Conservation (phyloP, 768 basidiomycete species). For the Lactarius psammicola region DNA sequence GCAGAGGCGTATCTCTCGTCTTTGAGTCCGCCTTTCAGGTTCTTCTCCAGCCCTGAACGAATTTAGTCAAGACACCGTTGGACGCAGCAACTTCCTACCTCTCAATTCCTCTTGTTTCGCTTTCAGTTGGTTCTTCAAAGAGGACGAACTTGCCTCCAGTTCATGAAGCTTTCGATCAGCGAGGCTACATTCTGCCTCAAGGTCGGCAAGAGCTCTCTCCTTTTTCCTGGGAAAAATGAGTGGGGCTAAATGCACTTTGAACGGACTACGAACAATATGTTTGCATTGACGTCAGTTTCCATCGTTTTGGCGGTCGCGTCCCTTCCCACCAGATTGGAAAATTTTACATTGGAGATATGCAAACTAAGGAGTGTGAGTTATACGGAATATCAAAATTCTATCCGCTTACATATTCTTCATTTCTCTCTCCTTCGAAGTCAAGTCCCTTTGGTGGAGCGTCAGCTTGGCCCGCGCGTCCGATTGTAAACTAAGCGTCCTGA, state of each 20-base stretch:
- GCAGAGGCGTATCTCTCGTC: conserved; percentile 22
- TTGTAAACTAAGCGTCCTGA: conserved; percentile 69
- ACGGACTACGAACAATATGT: conserved; percentile 48
- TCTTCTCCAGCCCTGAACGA: conserved; percentile 48
- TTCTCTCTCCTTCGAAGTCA: conserved; percentile 62
- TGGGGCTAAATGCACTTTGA: neutral
- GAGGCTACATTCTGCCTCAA: conserved; percentile 42
- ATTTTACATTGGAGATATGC: conserved; percentile 57
- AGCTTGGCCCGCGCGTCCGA: conserved; percentile 79
- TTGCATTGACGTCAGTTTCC: conserved; percentile 66
- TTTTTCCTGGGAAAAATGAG: conserved; percentile 50
- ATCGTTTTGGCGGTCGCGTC: conserved; percentile 62
- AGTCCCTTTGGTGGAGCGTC: conserved; percentile 67
- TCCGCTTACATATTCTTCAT: conserved; percentile 62
- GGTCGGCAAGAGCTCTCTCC: conserved; percentile 56
- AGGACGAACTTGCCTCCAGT: conserved; percentile 59
- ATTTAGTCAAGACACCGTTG: neutral
- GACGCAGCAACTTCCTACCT: conserved; percentile 42
- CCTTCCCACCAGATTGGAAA: conserved; percentile 60
- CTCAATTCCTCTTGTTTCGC: conserved; percentile 61
- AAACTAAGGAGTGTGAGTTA: conserved; percentile 47
- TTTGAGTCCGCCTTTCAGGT: conserved; percentile 40
- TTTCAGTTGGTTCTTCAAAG: conserved; percentile 58
- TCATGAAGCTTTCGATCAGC: conserved; percentile 61
- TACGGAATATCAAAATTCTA: conserved; percentile 7